Percentiles rank a stretch among this genome's conserved stretches.
Evolutionary conservation across 176 grass and related monocot genomes (phyloP).

Genomic region (Thalia dealbata): DNA sequence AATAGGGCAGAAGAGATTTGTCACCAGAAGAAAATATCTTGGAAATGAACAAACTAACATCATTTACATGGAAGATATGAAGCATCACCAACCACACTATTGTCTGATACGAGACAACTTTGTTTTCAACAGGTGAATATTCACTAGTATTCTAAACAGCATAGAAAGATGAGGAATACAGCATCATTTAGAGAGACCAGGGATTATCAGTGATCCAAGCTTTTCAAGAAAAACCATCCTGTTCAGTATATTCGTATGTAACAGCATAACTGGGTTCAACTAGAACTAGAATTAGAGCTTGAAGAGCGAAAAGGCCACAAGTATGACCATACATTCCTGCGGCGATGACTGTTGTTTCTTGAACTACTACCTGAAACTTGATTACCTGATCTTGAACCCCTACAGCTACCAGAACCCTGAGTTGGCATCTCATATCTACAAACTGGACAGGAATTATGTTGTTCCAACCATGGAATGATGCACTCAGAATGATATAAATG

Average conservation of each 20-base stretch:
- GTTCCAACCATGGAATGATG: slow-evolving; percentile 79
- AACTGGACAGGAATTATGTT: slow-evolving; percentile 89
- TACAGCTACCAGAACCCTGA: slow-evolving; percentile 13
- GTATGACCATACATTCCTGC: slow-evolving; percentile 33
- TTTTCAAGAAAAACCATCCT: slow-evolving; percentile 41
- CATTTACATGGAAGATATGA: not conserved
- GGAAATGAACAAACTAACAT: not conserved
- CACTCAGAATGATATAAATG: slow-evolving; percentile 81
- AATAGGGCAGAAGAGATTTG: not conserved
- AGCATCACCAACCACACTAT: not conserved
- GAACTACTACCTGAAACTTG: not conserved
- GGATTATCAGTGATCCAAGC: not conserved
- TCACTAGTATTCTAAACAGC: not conserved
- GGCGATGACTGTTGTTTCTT: slow-evolving; percentile 15
- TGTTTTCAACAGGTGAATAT: not conserved
- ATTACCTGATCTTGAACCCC: slow-evolving; percentile 1
- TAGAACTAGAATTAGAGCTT: slow-evolving; percentile 15
- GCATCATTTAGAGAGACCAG: not conserved
- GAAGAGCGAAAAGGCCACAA: slow-evolving; percentile 49
- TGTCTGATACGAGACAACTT: not conserved
- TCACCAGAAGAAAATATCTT: not conserved
- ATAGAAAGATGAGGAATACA: not conserved
- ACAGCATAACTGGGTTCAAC: slow-evolving; percentile 22
- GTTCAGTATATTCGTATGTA: slow-evolving; percentile 33
- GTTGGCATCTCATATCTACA: slow-evolving; percentile 62